Percentiles rank a stretch among this genome's conserved stretches.
phyloP scores from a whole-genome alignment of 441 rosid genomes.

The Monsonia emarginata region DNA sequence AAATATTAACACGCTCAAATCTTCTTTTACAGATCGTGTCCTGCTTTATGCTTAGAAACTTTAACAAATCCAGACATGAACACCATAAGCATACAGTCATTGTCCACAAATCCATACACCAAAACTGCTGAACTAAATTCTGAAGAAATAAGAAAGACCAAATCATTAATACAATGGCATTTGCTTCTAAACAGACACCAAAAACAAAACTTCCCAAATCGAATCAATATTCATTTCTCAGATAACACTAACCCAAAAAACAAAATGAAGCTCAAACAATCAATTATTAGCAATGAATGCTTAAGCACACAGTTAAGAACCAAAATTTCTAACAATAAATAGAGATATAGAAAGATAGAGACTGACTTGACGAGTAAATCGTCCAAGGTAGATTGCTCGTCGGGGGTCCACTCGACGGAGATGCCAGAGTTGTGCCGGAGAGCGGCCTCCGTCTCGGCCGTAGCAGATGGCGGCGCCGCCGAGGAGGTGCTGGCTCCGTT shows the following conservation, averaged over 20 bases:
- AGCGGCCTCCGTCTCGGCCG: constrained; percentile 34
- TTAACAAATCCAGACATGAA: not conserved
- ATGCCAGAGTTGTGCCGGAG: constrained; percentile 59
- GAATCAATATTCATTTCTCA: not conserved
- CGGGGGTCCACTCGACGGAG: constrained; percentile 52
- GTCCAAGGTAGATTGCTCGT: constrained; percentile 58
- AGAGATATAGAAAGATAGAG: not conserved
- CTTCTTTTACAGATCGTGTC: too few relatives aligned
- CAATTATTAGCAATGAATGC: not conserved
- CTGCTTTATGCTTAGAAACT: too few relatives aligned
- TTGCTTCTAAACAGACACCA: not conserved
- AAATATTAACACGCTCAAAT: not conserved
- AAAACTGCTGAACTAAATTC: not conserved
- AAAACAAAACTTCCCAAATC: not conserved
- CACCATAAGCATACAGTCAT: not conserved
- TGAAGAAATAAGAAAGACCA: not conserved
- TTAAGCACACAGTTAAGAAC: not conserved
- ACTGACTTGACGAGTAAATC: constrained; percentile 49
- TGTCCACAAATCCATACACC: not conserved
- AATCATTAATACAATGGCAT: not conserved
- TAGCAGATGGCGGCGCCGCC: not conserved
- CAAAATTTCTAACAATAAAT: not conserved
- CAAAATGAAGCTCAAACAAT: not conserved
- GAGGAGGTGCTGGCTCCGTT: constrained; percentile 31
- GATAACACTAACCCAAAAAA: not conserved